phyloP scores from a whole-genome alignment of 208 protist species.

The Acanthamoeba sp. region DNA sequence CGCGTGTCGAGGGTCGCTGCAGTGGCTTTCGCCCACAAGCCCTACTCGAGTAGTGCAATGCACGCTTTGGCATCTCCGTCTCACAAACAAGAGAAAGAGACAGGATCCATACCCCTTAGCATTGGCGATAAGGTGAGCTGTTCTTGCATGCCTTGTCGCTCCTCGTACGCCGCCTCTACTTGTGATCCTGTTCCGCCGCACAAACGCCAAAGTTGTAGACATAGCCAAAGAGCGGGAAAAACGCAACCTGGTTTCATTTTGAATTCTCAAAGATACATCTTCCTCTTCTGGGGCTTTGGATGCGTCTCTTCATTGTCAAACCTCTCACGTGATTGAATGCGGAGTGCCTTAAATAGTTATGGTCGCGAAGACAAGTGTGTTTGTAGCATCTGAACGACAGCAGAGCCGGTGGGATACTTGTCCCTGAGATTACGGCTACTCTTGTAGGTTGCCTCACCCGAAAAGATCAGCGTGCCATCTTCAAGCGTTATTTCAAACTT shows the following conservation, averaged over 20 bases:
- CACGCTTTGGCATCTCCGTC: no score
- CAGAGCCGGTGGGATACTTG: constrained; percentile 34
- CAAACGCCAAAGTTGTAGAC: no score
- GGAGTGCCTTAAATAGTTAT: no score
- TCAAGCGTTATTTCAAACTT: constrained; percentile 69
- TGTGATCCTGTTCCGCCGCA: no score
- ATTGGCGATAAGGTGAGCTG: no score
- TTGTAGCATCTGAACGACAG: constrained; percentile 23
- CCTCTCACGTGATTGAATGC: no score
- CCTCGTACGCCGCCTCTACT: no score
- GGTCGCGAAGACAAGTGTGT: neutral
- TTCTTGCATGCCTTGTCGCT: no score
- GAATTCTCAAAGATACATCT: neutral
- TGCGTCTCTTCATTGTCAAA: constrained; percentile 6
- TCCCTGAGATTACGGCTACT: neutral
- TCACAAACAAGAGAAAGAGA: no score
- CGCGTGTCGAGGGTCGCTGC: neutral
- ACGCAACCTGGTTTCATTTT: no score
- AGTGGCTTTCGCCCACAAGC: neutral
- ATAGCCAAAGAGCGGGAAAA: no score
- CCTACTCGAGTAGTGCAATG: neutral
- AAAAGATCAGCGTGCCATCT: constrained; percentile 56
- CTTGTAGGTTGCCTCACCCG: neutral
- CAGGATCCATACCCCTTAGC: no score
- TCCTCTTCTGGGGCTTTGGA: neutral